Evolutionary conservation across 257 asterid genomes (phyloP).

Genomic region (Penstemon davidsonii): DNA sequence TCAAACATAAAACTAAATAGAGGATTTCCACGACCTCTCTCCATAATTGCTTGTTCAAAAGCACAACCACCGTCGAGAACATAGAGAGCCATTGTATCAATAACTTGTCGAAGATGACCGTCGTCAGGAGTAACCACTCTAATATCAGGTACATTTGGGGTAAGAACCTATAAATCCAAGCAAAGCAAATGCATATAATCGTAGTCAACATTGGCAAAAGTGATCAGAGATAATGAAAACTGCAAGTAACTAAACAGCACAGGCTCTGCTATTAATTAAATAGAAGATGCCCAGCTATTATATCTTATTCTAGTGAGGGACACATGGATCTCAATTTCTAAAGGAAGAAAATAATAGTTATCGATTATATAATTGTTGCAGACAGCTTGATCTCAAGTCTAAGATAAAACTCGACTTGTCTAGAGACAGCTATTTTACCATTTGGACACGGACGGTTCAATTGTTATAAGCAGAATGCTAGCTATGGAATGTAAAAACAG

Average conservation of each 20-base stretch:
- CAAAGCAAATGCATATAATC: slow-evolving; percentile 21
- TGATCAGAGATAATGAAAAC: slow-evolving; percentile 9
- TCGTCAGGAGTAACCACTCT: slow-evolving; percentile 79
- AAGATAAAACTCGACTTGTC: not conserved
- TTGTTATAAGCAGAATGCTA: slow-evolving; percentile 4
- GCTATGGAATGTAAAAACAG: not conserved
- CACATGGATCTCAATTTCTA: slow-evolving; percentile 1
- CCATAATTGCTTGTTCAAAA: slow-evolving; percentile 98
- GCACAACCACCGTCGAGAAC: slow-evolving; percentile 99
- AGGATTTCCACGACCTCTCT: slow-evolving; percentile 90
- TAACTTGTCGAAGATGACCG: slow-evolving; percentile 73
- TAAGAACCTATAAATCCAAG: slow-evolving; percentile 61
- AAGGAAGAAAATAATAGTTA: too few species aligned
- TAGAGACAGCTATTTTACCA: too few species aligned
- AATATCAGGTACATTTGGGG: slow-evolving; percentile 93
- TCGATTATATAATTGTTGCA: not conserved
- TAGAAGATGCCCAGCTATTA: slow-evolving; percentile 12
- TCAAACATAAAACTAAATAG: slow-evolving; percentile 81
- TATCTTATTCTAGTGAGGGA: not conserved
- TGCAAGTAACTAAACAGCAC: not conserved
- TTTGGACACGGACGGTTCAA: not conserved
- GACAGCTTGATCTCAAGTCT: not conserved
- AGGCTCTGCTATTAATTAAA: not conserved
- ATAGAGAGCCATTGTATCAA: slow-evolving; percentile 91
- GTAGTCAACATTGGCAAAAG: slow-evolving; percentile 17